Conservation (phyloP, 192 early-diverging fungal species). For the Coemansia sp. region DNA sequence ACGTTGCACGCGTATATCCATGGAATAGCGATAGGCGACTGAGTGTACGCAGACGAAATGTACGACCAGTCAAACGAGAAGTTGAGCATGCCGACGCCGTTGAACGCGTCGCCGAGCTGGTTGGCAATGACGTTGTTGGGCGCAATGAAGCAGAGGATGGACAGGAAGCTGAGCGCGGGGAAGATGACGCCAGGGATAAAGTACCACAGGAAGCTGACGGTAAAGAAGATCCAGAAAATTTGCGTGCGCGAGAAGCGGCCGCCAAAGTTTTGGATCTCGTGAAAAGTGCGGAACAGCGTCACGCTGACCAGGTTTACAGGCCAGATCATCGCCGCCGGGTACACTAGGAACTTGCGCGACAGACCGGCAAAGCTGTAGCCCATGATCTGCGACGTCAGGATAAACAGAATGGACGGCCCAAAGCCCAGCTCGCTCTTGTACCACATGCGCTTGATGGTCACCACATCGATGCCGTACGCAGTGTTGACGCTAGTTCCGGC, state of each 20-base stretch:
- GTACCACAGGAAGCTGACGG: constrained; percentile 51
- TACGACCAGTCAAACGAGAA: constrained; percentile 75
- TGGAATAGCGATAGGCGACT: constrained; percentile 68
- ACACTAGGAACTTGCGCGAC: constrained; percentile 75
- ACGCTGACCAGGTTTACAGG: constrained; percentile 72
- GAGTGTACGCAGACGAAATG: constrained; percentile 54
- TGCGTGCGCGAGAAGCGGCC: constrained; percentile 51
- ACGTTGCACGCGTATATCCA: constrained; percentile 69
- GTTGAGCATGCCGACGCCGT: constrained; percentile 65
- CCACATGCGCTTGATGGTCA: constrained; percentile 63
- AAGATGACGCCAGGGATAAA: constrained; percentile 65
- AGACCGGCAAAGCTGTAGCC: constrained; percentile 68
- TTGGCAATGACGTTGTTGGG: constrained; percentile 43
- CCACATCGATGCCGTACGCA: constrained; percentile 71
- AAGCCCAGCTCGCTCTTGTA: constrained; percentile 67
- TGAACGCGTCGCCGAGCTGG: constrained; percentile 47
- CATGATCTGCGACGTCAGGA: constrained; percentile 67
- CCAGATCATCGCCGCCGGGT: constrained; percentile 86
- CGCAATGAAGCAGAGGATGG: constrained; percentile 58
- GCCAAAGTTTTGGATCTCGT: constrained; percentile 55
- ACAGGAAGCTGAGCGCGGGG: constrained; percentile 62
- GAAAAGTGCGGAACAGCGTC: constrained; percentile 73
- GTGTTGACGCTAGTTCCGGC: constrained; percentile 65
- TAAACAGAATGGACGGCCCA: constrained; percentile 58
- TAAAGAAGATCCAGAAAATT: constrained; percentile 52